Conservation (phyloP, 805 yeast genomes). For the Phaffomyces thermotolerans region DNA sequence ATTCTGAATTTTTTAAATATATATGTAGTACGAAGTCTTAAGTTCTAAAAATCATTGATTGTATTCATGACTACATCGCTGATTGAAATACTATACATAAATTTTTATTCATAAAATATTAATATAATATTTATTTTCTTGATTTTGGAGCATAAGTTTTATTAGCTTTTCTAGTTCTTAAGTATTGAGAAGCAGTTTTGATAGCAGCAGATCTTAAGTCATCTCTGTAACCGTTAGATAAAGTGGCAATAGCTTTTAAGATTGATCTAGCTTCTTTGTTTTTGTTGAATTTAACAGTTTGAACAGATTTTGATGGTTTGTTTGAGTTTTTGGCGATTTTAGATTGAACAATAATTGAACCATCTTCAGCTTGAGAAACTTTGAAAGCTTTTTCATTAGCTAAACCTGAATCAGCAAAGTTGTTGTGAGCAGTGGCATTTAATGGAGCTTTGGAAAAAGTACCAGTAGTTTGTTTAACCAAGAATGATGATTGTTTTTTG, state of each 20-base stretch:
- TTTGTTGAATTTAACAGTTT: constrained; percentile 32
- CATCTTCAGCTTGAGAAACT: constrained; percentile 29
- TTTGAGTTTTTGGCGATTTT: constrained; percentile 38
- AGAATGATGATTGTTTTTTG: constrained; percentile 39
- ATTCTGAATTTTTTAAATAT: not conserved
- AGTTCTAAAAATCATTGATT: no score
- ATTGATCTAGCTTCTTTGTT: constrained; percentile 36
- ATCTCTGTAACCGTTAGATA: constrained; percentile 39
- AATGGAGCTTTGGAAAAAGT: constrained; percentile 43
- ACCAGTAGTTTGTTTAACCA: constrained; percentile 40
- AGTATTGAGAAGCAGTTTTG: constrained; percentile 37
- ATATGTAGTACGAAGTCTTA: no score
- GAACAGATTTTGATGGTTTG: constrained; percentile 38
- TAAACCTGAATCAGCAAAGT: constrained; percentile 40
- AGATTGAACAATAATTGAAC: constrained; percentile 34
- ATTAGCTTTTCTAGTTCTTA: constrained; percentile 32
- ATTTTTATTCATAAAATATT: constrained; percentile 7
- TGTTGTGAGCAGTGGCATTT: constrained; percentile 40
- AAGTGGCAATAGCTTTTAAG: constrained; percentile 39
- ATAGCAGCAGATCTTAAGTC: constrained; percentile 43
- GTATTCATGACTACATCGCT: no score
- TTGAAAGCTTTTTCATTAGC: constrained; percentile 44
- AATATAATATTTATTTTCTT: constrained; percentile 14
- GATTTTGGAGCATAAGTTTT: constrained; percentile 26
- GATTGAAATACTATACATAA: constrained; percentile 6